Evolutionary conservation across 2,329 filamentous ascomycete genomes (phyloP).

Genomic region (Trichothecium roseum): DNA sequence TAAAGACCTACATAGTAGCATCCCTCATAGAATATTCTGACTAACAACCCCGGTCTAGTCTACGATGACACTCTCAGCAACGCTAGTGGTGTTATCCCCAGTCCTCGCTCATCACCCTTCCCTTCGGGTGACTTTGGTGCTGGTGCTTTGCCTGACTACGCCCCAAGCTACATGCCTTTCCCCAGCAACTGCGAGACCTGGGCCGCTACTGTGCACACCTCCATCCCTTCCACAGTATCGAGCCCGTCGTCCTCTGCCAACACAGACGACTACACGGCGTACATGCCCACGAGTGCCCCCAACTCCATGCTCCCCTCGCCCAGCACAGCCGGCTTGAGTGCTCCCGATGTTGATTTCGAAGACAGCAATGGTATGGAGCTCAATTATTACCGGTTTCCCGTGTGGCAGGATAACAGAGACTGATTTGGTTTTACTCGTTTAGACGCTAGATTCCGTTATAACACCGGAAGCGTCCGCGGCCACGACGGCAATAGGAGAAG

Average conservation of each 20-base stretch:
- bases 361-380: conserved; percentile 16
- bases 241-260: conserved; percentile 38
- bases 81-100: conserved; percentile 27
- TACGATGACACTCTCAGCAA: conserved; percentile 29
- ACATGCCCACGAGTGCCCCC: conserved; percentile 39
- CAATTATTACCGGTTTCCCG: too few species aligned
- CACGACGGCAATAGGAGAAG: too few species aligned
- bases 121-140: conserved; percentile 27
- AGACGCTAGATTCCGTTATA: too few species aligned
- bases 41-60: conserved; percentile 16
- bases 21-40: too few species aligned
- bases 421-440: too few species aligned
- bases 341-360: conserved; percentile 25
- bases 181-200: conserved; percentile 35
- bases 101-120: conserved; percentile 34
- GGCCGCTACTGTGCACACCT: conserved; percentile 31
- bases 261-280: conserved; percentile 36
- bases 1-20: background rate
- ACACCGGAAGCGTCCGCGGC: too few species aligned
- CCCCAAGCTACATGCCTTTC: conserved; percentile 23
- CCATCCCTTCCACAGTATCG: conserved; percentile 37
- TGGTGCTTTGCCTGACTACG: conserved; percentile 25
- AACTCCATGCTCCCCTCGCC: conserved; percentile 27
- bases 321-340: conserved; percentile 16
- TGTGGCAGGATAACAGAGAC: too few species aligned